Conservation (phyloP, 1,284 basidiomycete genomes). For the Pascua sp. region DNA sequence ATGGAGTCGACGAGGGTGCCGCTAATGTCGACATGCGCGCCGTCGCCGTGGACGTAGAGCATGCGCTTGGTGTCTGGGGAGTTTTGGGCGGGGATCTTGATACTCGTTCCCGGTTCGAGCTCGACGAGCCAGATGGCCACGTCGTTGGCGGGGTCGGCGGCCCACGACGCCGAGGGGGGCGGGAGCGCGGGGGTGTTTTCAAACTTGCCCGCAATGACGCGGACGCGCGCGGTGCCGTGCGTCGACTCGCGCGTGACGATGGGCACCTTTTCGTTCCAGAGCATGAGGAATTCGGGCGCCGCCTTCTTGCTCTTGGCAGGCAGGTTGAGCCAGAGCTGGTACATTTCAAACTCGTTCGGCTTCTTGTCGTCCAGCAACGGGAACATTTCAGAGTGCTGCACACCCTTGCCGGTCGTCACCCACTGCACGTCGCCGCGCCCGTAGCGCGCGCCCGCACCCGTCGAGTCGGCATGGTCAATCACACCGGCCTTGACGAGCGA, state of each 20-base stretch:
- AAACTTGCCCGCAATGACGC: constrained; percentile 14
- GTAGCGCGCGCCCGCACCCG: constrained; percentile 16
- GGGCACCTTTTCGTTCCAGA: constrained; percentile 14
- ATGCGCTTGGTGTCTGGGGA: constrained; percentile 8
- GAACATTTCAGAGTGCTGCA: constrained; percentile 75
- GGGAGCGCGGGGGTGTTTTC: constrained; percentile 7
- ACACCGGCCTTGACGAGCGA: constrained; percentile 12
- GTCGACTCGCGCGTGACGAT: constrained; percentile 8
- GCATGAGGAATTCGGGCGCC: constrained; percentile 15
- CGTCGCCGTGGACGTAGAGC: constrained; percentile 16
- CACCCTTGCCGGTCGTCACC: constrained; percentile 75
- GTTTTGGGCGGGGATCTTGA: constrained; percentile 15
- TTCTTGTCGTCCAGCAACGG: constrained; percentile 8
- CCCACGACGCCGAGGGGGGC: constrained; percentile 10
- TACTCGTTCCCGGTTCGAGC: constrained; percentile 8
- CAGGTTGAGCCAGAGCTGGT: constrained; percentile 21
- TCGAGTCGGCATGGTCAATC: constrained; percentile 19
- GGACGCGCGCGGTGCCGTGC: constrained; percentile 4
- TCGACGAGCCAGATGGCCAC: constrained; percentile 18
- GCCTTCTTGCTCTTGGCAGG: constrained; percentile 10
- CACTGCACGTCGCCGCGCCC: constrained; percentile 80
- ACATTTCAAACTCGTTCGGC: constrained; percentile 12
- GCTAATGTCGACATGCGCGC: constrained; percentile 8
- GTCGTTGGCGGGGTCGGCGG: constrained; percentile 12
- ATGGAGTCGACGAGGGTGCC: constrained; percentile 7